Conservation (phyloP, 169 alveolate genomes). For the Condylostoma magnum region DNA sequence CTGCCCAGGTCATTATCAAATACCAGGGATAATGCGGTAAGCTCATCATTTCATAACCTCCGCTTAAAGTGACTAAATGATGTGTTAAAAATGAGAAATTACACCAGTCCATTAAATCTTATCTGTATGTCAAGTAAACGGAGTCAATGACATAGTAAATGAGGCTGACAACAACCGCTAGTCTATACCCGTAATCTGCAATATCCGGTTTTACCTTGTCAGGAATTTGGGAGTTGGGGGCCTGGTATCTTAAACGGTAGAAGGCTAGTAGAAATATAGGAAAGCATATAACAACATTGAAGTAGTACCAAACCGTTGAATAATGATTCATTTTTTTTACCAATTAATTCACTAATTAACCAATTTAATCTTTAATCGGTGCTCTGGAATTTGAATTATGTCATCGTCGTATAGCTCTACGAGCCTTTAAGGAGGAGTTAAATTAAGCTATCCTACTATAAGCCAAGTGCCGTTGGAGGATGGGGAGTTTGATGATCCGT, state of each 20-base stretch:
- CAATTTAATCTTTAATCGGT: too few species aligned
- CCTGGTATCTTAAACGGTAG: neutral
- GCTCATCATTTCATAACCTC: neutral
- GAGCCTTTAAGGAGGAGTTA: too few species aligned
- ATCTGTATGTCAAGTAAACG: neutral
- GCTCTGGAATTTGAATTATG: too few species aligned
- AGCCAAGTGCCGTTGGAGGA: too few species aligned
- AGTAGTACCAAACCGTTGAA: conserved; percentile 17
- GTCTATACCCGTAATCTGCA: neutral
- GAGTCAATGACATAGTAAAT: conserved; percentile 13
- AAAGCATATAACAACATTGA: neutral
- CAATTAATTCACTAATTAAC: too few species aligned
- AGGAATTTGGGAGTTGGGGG: neutral
- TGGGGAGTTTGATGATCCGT: too few species aligned
- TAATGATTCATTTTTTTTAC: conserved; percentile 20
- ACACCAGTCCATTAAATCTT: conserved; percentile 16
- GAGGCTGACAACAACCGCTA: neutral
- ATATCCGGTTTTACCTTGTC: neutral
- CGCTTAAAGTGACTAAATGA: conserved; percentile 17
- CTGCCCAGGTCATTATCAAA: neutral
- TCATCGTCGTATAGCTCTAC: too few species aligned
- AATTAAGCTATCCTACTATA: too few species aligned
- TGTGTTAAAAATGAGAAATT: conserved; percentile 7
- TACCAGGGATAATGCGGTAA: conserved; percentile 21
- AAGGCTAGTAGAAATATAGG: conserved; percentile 2